Percentiles rank a stretch among this genome's conserved stretches.
phyloP scores from a whole-genome alignment of 495 filamentous ascomycete species.

The Durotheca rogersii region DNA sequence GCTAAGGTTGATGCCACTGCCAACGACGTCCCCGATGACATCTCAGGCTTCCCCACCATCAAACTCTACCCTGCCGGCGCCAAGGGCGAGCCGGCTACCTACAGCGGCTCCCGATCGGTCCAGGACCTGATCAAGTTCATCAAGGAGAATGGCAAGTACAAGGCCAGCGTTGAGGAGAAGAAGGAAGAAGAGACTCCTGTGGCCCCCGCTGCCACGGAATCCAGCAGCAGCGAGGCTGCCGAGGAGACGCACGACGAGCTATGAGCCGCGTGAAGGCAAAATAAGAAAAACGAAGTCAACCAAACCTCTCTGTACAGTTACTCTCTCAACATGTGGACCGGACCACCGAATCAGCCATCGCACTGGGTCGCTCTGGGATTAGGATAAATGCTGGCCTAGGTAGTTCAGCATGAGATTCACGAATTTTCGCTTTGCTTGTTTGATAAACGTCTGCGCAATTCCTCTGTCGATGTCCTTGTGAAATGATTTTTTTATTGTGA shows the following conservation, averaged over 20 bases:
- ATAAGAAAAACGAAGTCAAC: slow-evolving; percentile 21
- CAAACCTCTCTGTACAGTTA: slow-evolving; percentile 28
- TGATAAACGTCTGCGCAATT: no score
- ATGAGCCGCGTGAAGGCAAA: slow-evolving; percentile 45
- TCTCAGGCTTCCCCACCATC: slow-evolving; percentile 98
- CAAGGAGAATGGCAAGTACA: slow-evolving; percentile 89
- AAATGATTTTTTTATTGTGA: no score
- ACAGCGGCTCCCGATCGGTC: slow-evolving; percentile 82
- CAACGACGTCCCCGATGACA: slow-evolving; percentile 97
- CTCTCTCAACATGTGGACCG: slow-evolving; percentile 30
- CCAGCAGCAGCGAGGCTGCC: slow-evolving; percentile 41
- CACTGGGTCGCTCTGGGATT: slow-evolving; percentile 31
- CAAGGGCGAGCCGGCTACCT: slow-evolving; percentile 83
- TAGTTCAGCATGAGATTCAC: slow-evolving; percentile 37
- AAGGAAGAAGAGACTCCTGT: slow-evolving; percentile 56
- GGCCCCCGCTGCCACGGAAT: slow-evolving; percentile 54
- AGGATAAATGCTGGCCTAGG: slow-evolving; percentile 36
- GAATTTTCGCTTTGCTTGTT: slow-evolving; percentile 23
- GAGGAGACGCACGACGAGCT: slow-evolving; percentile 65
- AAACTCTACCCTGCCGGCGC: slow-evolving; percentile 92
- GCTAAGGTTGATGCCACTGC: slow-evolving; percentile 97
- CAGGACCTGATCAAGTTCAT: slow-evolving; percentile 95
- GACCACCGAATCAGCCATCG: slow-evolving; percentile 27
- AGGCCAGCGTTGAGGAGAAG: slow-evolving; percentile 59
- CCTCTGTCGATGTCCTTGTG: no score